Percentiles rank a stretch among this genome's conserved stretches.
Conservation (phyloP, 2,329 filamentous ascomycete genomes). For the Whalleya microplaca region DNA sequence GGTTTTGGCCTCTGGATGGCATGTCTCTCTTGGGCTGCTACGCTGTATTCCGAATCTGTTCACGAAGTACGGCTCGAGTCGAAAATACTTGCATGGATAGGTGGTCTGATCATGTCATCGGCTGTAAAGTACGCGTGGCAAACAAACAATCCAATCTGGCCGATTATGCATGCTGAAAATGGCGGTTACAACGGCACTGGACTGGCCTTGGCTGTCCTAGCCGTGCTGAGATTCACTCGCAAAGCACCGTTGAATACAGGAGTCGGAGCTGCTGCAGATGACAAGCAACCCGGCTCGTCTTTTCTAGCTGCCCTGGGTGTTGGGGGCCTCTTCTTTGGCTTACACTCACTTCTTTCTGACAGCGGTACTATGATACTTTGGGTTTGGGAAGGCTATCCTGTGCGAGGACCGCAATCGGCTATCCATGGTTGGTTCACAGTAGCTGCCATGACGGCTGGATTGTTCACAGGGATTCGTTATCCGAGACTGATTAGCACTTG, state of each 20-base stretch:
- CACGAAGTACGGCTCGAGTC: conserved; percentile 79
- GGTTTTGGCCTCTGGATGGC: conserved; percentile 80
- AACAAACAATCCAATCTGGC: conserved; percentile 98
- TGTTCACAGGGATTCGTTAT: conserved; percentile 74
- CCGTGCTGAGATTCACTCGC: conserved; percentile 76
- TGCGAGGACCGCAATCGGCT: conserved; percentile 83
- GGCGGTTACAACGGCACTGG: conserved; percentile 92
- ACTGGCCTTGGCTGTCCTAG: conserved; percentile 73
- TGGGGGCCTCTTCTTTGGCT: conserved; percentile 81
- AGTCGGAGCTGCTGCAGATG: conserved; percentile 35
- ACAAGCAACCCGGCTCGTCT: conserved; percentile 64
- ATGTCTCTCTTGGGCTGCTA: conserved; percentile 83
- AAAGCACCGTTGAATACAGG: conserved; percentile 56
- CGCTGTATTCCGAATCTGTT: conserved; percentile 75
- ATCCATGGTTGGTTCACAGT: conserved; percentile 91
- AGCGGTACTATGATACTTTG: conserved; percentile 99
- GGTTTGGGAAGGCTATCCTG: conserved; percentile 96
- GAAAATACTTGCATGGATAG: conserved; percentile 76
- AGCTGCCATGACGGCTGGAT: conserved; percentile 81
- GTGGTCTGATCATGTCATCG: conserved; percentile 83
- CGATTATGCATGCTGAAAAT: conserved; percentile 85
- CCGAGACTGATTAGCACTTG: conserved; percentile 76
- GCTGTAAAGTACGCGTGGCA: conserved; percentile 90
- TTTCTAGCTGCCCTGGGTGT: conserved; percentile 76
- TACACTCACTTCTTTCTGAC: conserved; percentile 93